Conservation (phyloP, 2,329 filamentous ascomycete species). For the Exserohilum rostratum region DNA sequence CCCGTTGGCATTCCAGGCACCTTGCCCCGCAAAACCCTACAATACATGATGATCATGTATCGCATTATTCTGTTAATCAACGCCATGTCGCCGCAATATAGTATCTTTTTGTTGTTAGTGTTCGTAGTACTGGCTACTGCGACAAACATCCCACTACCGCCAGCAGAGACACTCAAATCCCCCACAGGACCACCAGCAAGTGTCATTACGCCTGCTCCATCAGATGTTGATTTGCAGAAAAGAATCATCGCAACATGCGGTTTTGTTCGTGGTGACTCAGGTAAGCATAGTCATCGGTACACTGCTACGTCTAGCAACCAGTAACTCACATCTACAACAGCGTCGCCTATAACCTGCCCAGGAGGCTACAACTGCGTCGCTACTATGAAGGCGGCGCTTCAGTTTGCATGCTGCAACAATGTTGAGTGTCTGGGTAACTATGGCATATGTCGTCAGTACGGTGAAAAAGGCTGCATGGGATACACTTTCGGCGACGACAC, state of each 20-base stretch:
- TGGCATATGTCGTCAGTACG: constrained; percentile 4
- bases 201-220: constrained; percentile 11
- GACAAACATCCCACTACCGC: background rate
- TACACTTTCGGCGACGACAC: background rate
- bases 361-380: constrained; percentile 11
- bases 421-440: constrained; percentile 7
- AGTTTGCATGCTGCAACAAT: constrained; percentile 12
- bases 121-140: background rate
- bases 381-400: background rate
- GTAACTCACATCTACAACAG: background rate
- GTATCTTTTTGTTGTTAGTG: background rate
- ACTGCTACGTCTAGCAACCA: background rate
- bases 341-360: constrained; percentile 10
- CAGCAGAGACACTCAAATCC: background rate
- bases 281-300: background rate
- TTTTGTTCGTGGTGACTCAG: constrained; percentile 13
- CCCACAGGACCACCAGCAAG: background rate
- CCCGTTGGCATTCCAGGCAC: background rate
- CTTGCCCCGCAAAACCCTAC: background rate
- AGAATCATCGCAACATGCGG: constrained; percentile 13
- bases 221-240: constrained; percentile 5
- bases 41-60: background rate
- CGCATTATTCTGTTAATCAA: background rate
- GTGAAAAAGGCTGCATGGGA: constrained; percentile 5
- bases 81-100: background rate